Percentiles rank a stretch among this genome's conserved stretches.
phyloP scores from a whole-genome alignment of 2,329 filamentous ascomycete species.

The Venturia nashicola region DNA sequence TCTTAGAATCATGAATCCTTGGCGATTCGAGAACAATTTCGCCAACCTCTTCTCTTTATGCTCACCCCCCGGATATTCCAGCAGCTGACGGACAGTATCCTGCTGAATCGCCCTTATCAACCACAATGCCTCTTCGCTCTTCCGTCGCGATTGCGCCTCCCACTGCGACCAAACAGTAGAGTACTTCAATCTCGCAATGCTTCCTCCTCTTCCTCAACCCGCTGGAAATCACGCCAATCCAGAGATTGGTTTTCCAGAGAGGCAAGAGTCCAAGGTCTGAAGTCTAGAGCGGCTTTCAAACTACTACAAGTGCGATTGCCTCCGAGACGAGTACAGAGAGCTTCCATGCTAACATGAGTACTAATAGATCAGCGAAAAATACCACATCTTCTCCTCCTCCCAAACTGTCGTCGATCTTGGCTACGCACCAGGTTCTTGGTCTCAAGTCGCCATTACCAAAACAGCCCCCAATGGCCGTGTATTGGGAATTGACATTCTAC shows the following conservation, averaged over 20 bases:
- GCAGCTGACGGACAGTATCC: conserved; percentile 23
- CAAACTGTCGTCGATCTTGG: conserved; percentile 86
- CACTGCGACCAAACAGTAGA: background rate
- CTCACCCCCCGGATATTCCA: conserved; percentile 24
- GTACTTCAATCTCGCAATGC: background rate
- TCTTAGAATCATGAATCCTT: background rate
- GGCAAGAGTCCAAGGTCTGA: conserved; percentile 68
- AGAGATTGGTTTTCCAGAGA: conserved; percentile 60
- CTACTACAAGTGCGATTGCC: conserved; percentile 55
- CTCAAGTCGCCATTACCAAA: conserved; percentile 29
- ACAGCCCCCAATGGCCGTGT: conserved; percentile 47
- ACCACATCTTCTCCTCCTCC: conserved; percentile 64
- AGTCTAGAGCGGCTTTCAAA: conserved; percentile 89
- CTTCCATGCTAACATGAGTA: conserved; percentile 28
- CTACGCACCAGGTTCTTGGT: conserved; percentile 59
- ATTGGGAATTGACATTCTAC: conserved; percentile 87
- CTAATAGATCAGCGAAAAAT: conserved; percentile 58
- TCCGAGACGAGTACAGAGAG: background rate
- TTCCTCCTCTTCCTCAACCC: conserved; percentile 46
- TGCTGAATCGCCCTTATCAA: conserved; percentile 15
- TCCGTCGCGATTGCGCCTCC: background rate
- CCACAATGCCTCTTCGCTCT: background rate
- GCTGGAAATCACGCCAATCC: conserved; percentile 73
- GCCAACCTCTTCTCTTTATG: conserved; percentile 15
- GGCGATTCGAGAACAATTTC: background rate